These are phyloP conservation scores for Xerocomus brunneocitrinus DNA, from an alignment of 768 basidiomycete species.

Conservation along the genomic window DNA sequence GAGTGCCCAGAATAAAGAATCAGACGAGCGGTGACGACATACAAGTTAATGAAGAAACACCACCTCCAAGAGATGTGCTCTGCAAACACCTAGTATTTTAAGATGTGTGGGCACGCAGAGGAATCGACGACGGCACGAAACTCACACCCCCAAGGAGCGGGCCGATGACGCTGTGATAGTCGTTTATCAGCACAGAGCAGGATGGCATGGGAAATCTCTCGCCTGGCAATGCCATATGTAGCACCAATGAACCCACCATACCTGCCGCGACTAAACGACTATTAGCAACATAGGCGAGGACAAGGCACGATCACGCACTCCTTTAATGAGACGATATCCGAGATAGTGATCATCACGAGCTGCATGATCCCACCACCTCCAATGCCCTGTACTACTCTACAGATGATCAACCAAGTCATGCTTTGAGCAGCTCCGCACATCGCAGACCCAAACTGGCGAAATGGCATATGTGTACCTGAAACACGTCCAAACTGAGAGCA, in stretches of 20 bases:
- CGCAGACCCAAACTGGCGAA: conserved; percentile 61
- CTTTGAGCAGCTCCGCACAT: conserved; percentile 75
- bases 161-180: conserved; percentile 51
- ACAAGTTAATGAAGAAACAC: conserved; percentile 81
- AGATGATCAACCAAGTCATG: conserved; percentile 72
- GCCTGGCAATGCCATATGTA: conserved; percentile 68
- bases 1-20: not conserved
- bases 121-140: not conserved
- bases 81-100: conserved; percentile 50
- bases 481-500: not conserved
- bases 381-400: conserved; percentile 76
- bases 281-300: not conserved
- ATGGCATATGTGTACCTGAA: not conserved
- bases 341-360: conserved; percentile 69
- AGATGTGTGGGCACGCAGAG: conserved; percentile 1
- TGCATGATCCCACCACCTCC: conserved; percentile 78
- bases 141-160: conserved; percentile 77
- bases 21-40: conserved; percentile 14
- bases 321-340: conserved; percentile 76
- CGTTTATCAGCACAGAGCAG: not conserved
- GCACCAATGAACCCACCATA: conserved; percentile 70
- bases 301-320: conserved; percentile 43
- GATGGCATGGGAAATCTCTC: not conserved
- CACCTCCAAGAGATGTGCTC: conserved; percentile 80
- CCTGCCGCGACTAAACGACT: conserved; percentile 56